Evolutionary conservation across 2,329 filamentous ascomycete genomes (phyloP).

Genomic region (Penicillium hordei): DNA sequence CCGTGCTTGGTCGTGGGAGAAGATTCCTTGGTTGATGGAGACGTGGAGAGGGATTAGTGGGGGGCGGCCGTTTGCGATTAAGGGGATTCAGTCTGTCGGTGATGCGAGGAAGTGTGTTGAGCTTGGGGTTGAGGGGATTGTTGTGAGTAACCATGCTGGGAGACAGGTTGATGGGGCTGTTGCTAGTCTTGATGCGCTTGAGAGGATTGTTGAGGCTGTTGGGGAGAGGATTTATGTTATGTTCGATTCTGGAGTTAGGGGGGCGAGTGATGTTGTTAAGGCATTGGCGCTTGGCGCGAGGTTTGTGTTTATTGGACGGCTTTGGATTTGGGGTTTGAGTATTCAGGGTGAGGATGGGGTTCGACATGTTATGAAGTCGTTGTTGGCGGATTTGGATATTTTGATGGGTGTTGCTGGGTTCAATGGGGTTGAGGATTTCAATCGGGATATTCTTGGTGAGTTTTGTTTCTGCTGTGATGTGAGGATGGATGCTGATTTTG

Average conservation of each 20-base stretch:
- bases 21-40: conserved; percentile 64
- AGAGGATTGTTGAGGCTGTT: conserved; percentile 57
- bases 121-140: conserved; percentile 64
- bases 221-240: conserved; percentile 55
- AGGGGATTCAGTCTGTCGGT: conserved; percentile 67
- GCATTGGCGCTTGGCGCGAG: conserved; percentile 62
- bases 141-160: conserved; percentile 71
- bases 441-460: conserved; percentile 40
- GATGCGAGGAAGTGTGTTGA: conserved; percentile 64
- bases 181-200: conserved; percentile 59
- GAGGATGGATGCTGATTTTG: conserved; percentile 9
- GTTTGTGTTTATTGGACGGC: conserved; percentile 61
- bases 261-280: conserved; percentile 60
- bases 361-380: conserved; percentile 60
- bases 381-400: conserved; percentile 64
- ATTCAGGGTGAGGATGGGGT: conserved; percentile 63
- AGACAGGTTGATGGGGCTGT: conserved; percentile 63
- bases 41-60: conserved; percentile 56
- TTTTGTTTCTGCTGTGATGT: background rate
- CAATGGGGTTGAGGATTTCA: conserved; percentile 54
- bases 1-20: conserved; percentile 63
- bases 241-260: conserved; percentile 60
- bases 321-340: conserved; percentile 61
- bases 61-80: conserved; percentile 61
- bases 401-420: conserved; percentile 60